These are phyloP conservation scores for Entomortierella parvispora DNA, from an alignment of 192 early-diverging fungal genomes.

Conservation along the genomic window DNA sequence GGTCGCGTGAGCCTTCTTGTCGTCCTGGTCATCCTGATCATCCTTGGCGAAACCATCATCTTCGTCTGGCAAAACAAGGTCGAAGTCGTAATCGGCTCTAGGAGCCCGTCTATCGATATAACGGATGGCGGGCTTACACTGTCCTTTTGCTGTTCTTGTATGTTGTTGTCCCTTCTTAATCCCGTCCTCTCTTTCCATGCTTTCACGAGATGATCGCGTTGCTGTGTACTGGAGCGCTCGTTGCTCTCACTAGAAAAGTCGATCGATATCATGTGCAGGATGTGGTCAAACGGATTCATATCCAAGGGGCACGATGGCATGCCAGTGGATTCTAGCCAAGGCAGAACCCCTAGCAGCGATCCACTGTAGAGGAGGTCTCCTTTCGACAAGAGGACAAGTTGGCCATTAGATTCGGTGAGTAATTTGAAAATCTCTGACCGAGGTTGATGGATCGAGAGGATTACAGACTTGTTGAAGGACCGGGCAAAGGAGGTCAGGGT, in stretches of 20 bases:
- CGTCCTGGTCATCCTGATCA: too few relatives aligned
- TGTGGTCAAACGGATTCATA: conserved; percentile 22
- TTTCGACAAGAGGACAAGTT: background rate
- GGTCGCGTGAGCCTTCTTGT: too few relatives aligned
- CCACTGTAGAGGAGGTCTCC: conserved; percentile 12
- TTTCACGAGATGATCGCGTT: background rate
- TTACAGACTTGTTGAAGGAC: conserved; percentile 8
- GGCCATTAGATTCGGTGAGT: conserved; percentile 2
- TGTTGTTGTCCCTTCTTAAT: too few relatives aligned
- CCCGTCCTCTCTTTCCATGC: too few relatives aligned
- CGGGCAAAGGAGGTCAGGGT: conserved; percentile 4
- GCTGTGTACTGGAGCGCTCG: background rate
- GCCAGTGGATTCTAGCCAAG: conserved; percentile 18
- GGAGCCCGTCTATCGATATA: too few relatives aligned
- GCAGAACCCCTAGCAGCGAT: background rate
- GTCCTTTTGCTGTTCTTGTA: too few relatives aligned
- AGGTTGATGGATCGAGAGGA: conserved; percentile 28
- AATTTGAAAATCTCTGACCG: conserved; percentile 24
- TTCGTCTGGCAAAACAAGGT: too few relatives aligned
- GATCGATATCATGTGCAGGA: conserved; percentile 8
- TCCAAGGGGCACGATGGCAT: conserved; percentile 1
- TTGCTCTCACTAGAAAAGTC: background rate
- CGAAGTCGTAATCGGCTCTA: too few relatives aligned
- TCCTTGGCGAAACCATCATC: too few relatives aligned
- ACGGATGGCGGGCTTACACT: too few relatives aligned